Percentiles rank a stretch among this genome's conserved stretches.
These are phyloP conservation scores for Ophiostoma himal-ulmi DNA, from an alignment of 2,329 filamentous ascomycete species.

Conservation along the genomic window DNA sequence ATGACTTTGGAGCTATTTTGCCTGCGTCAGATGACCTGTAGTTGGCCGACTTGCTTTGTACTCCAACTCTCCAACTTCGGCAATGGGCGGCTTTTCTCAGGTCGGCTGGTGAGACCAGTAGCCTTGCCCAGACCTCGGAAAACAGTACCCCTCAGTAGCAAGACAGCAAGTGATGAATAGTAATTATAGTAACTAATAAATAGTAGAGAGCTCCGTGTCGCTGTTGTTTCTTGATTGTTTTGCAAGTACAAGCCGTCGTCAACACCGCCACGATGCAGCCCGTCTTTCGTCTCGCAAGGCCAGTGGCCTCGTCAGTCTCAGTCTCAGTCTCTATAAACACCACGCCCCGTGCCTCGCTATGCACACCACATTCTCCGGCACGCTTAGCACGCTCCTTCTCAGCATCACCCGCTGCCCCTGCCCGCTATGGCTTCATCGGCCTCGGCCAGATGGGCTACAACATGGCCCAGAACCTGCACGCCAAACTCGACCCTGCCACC, in stretches of 20 bases:
- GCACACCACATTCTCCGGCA: background rate
- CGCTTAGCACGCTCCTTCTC: conserved; percentile 36
- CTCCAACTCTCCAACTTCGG: conserved; percentile 17
- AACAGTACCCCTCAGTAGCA: conserved; percentile 18
- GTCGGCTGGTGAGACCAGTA: background rate
- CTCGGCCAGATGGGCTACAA: conserved; percentile 59
- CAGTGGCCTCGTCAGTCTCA: background rate
- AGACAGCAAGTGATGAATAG: background rate
- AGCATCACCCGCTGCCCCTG: conserved; percentile 41
- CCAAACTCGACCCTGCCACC: conserved; percentile 44
- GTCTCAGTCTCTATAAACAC: background rate
- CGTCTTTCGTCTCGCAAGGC: background rate
- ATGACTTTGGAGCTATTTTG: background rate
- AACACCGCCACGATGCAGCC: background rate
- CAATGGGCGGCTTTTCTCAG: conserved; percentile 19
- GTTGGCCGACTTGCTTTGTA: background rate
- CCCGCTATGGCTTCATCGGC: conserved; percentile 55
- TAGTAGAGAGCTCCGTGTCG: background rate
- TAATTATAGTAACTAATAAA: too few species aligned
- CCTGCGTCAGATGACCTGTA: background rate
- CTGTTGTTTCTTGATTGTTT: background rate
- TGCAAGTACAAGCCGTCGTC: background rate
- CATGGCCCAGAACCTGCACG: conserved; percentile 58
- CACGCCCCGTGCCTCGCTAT: background rate
- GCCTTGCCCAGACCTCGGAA: conserved; percentile 12